These are phyloP conservation scores for Solanum megistacrolobum DNA, from an alignment of 257 asterid species.

Conservation along the genomic window DNA sequence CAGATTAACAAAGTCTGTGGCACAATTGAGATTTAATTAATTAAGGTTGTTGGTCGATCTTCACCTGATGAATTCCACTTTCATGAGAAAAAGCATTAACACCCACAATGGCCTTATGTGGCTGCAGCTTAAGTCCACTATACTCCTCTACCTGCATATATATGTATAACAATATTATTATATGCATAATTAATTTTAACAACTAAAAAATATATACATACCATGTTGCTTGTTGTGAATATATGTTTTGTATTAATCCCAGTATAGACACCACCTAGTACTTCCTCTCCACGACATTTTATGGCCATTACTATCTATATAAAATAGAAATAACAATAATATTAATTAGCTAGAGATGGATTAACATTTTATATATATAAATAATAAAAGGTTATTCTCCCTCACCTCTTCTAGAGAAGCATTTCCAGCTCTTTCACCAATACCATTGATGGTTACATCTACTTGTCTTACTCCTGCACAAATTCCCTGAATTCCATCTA, in stretches of 20 bases:
- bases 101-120: slow-evolving; percentile 95
- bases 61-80: slow-evolving; percentile 92
- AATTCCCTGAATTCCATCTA: slow-evolving; percentile 40
- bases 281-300: slow-evolving; percentile 76
- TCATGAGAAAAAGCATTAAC: slow-evolving; percentile 96
- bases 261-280: slow-evolving; percentile 55
- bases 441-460: slow-evolving; percentile 87
- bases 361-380: too few species aligned
- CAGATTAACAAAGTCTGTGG: too few species aligned
- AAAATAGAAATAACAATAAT: too few species aligned
- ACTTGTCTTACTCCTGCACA: slow-evolving; percentile 81
- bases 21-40: too few species aligned
- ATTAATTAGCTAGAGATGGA: too few species aligned
- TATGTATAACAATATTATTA: neutral
- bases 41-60: too few species aligned
- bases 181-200: neutral
- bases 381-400: neutral
- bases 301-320: slow-evolving; percentile 72
- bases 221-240: slow-evolving; percentile 86
- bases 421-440: slow-evolving; percentile 97
- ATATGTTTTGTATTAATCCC: slow-evolving; percentile 71
- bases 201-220: neutral
- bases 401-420: slow-evolving; percentile 77
- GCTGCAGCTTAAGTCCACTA: slow-evolving; percentile 82
- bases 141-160: slow-evolving; percentile 75